phyloP scores from a whole-genome alignment of 2,329 filamentous ascomycete species.

The Dothistroma septosporum region DNA sequence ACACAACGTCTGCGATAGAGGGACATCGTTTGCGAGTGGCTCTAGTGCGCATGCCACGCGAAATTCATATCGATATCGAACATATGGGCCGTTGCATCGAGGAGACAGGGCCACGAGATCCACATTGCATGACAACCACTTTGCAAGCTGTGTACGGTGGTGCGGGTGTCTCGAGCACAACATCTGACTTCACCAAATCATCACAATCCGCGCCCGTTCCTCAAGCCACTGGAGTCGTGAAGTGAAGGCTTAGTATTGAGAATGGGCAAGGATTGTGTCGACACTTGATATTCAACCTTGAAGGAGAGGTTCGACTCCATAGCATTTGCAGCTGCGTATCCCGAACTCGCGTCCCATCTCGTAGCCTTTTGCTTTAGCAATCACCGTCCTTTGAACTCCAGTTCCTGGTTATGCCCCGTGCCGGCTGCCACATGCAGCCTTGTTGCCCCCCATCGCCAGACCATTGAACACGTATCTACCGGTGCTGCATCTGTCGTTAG shows the following conservation, averaged over 20 bases:
- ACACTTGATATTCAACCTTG: slow-evolving; percentile 1
- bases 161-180: neutral
- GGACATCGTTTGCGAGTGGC: neutral
- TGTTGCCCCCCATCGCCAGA: slow-evolving; percentile 9
- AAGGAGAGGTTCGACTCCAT: slow-evolving; percentile 5
- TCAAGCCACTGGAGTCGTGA: neutral
- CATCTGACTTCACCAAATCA: neutral
- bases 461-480: slow-evolving; percentile 27
- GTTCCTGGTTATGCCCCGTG: slow-evolving; percentile 21
- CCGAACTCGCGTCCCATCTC: slow-evolving; percentile 8
- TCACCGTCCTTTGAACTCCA: slow-evolving; percentile 20
- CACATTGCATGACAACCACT: neutral
- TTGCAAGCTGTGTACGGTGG: neutral
- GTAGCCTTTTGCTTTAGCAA: slow-evolving; percentile 11
- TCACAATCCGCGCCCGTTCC: neutral
- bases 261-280: neutral
- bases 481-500: slow-evolving; percentile 31
- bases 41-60: neutral
- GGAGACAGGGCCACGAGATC: too few relatives aligned
- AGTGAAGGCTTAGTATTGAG: neutral
- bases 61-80: neutral
- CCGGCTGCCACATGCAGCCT: slow-evolving; percentile 10
- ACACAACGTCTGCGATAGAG: neutral
- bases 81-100: too few relatives aligned
- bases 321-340: slow-evolving; percentile 17